Base-by-base conservation (phyloP, 306 rosid genomes). In the Morella rubra region DNA sequence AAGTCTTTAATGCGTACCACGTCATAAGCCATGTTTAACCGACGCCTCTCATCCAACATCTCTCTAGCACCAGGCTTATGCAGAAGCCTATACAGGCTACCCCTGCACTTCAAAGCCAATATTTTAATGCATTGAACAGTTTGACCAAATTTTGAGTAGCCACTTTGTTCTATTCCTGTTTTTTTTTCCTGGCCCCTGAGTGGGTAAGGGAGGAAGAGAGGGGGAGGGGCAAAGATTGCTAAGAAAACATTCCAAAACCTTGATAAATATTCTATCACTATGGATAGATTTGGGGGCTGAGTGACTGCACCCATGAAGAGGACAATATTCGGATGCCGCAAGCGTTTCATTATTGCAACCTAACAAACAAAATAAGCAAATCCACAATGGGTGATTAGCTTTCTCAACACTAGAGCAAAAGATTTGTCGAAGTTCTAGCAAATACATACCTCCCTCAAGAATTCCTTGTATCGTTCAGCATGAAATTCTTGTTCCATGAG, bases 301-400 rank as follows among this genome's bases (percentile, higher is more conserved):
- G 96, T 96, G 79, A 96, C 99, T 47, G 99, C 99, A 22, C 99
- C 99, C 99, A 96, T 96, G 72, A 91, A 91, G 76, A 96, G 89
- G 80, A 96, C 99, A 55, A 96, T 96, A 74, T 96, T 96, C 47
- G 99, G 99, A 91, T 96, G 99, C 75, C 97, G 93, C 77, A 96
- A 77, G 45, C 84, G 87, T 81, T 93, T 96, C 99, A 96, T 92
- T 84, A 96, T 96, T 52, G 99, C 85, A 86, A 96, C 98, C 99
- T 96, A 82, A 54, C 67, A 73, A 71, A 74, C 42, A 81, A 69
- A 75, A 73, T 50, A 80, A 74, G 73, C 13, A 80, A 66, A 60
- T 62, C 20, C 70, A 51, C 55, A 68, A 66, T 4, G 11, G 10
- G 2, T 14, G 9, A 37, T 62, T 11, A 13, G 4, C 47, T 18